These are phyloP conservation scores for Metrosideros polymorpha DNA, from an alignment of 441 rosid species.

Conservation along the genomic window DNA sequence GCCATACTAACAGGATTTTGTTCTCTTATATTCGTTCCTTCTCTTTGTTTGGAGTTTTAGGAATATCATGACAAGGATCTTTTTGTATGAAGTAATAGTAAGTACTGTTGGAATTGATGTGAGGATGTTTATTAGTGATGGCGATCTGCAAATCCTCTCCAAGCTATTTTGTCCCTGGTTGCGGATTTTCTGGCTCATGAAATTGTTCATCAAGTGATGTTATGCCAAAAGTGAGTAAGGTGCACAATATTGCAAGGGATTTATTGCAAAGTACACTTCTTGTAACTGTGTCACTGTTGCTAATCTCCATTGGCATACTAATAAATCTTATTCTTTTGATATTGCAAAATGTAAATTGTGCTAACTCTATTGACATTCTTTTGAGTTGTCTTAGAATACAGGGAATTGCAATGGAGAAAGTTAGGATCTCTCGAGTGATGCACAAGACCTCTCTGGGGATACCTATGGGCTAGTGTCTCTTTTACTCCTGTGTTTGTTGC, in stretches of 20 bases:
- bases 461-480: not conserved
- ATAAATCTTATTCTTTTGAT: not conserved
- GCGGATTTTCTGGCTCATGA: not conserved
- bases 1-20: not conserved
- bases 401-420: not conserved
- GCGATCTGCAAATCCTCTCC: not conserved
- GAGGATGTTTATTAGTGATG: not conserved
- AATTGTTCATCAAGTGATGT: not conserved
- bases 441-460: not conserved
- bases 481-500: not conserved
- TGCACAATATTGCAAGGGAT: not conserved
- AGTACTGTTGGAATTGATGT: not conserved
- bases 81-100: not conserved
- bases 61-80: not conserved
- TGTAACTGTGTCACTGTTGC: not conserved
- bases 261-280: not conserved
- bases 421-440: not conserved
- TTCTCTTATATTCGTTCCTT: not conserved
- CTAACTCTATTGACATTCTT: not conserved
- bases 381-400: not conserved
- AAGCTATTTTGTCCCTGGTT: not conserved
- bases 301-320: not conserved
- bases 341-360: not conserved
- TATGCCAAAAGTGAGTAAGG: not conserved
- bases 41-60: not conserved